Base-by-base conservation (phyloP, 2,329 filamentous ascomycete species). In the Sporothrix sp. region DNA sequence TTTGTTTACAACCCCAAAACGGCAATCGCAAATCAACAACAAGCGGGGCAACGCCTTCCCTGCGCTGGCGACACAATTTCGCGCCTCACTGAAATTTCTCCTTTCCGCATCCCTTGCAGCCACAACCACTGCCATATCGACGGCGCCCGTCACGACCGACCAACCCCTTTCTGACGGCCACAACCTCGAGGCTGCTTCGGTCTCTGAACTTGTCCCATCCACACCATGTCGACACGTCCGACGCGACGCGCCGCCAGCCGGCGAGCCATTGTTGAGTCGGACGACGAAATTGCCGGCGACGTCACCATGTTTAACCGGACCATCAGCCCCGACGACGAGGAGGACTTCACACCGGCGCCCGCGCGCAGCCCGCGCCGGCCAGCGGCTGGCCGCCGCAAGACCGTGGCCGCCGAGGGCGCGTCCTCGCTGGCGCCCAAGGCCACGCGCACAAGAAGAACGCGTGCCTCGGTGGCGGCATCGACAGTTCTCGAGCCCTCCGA, bases 331-430 rank as follows among this genome's bases (percentile, higher is more conserved):
- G 76, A 84, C 25, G 78, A 84, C 3, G 74, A 70, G 45, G 85
- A 86, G 56, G 84, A 95, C 45, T 93, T 89, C 61, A 85, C 84
- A 39, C 88, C 88, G 2, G 84, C 84, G 43, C 77, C 84, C 1
- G 71, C 76, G 53, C 73, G 70, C 42, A 78, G 73, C 53, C 69
- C 61, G 7, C 65, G 67, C 46, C 67, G 64, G 48, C 62, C 68
- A 8, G 54, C 58, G 5, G 57, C 57, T 35, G 28, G 7, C 28
- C 54, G 65, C 18, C 67, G 71, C 42, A 68, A 64, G 51, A 70
- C 74, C 8, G 68, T 70, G 3, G 69, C 72, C 14, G 65, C 73
- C 6, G 68, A 48, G 11, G 39, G 37, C 4, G 21, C 40, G 25
- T 32, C 48, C 10, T 60, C 38, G 52, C 45, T 60, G 5, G 53